phyloP scores from a whole-genome alignment of 495 filamentous ascomycete genomes.

The Ramalina peruviana region DNA sequence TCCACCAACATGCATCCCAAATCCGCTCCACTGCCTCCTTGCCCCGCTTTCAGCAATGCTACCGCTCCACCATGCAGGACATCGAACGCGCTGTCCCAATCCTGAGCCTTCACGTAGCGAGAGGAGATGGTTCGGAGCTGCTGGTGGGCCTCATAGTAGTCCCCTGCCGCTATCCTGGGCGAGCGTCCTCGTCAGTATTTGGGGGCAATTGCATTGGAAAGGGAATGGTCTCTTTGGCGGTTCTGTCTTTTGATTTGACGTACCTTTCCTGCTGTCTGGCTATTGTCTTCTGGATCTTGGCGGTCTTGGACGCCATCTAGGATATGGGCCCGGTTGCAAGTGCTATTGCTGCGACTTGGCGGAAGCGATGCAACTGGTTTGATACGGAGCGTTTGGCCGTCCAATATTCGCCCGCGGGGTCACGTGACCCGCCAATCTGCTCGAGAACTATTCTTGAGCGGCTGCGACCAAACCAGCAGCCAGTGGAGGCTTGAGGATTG shows the following conservation, averaged over 20 bases:
- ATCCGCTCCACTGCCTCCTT: conserved; percentile 86
- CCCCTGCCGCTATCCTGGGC: conserved; percentile 72
- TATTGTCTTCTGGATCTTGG: conserved; percentile 62
- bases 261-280: conserved; percentile 58
- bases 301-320: conserved; percentile 30
- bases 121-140: conserved; percentile 88
- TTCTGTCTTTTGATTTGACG: conserved; percentile 5
- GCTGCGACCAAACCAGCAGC: no score
- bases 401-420: no score
- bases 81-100: conserved; percentile 74
- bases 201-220: neutral
- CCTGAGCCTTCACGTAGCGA: conserved; percentile 73
- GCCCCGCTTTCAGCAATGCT: conserved; percentile 72
- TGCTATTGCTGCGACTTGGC: no score
- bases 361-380: neutral
- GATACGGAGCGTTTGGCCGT: neutral
- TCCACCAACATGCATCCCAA: conserved; percentile 73
- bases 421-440: no score
- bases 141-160: conserved; percentile 95
- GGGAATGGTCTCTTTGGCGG: conserved; percentile 1
- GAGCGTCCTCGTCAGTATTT: neutral
- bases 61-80: conserved; percentile 74
- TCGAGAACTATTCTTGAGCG: no score
- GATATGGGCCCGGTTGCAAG: neutral
- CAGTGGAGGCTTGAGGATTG: no score